Conservation (phyloP, 108 stramenopile genomes). For the Nitzschia inconspicua region DNA sequence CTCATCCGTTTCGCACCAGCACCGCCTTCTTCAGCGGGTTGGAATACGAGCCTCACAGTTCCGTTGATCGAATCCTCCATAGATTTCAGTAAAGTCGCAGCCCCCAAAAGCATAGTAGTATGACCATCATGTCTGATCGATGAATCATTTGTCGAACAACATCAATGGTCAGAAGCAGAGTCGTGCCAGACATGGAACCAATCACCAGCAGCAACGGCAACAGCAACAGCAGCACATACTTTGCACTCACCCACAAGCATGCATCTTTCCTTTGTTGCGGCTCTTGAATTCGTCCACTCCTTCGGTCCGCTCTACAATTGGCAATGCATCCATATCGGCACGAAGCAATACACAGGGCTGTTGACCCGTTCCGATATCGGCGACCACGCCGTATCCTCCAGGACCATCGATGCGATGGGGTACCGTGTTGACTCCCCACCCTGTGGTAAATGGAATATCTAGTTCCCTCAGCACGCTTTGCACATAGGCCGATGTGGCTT, state of each 20-base stretch:
- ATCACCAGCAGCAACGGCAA: too few relatives aligned
- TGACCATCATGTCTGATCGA: slow-evolving; percentile 95
- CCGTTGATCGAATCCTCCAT: slow-evolving; percentile 56
- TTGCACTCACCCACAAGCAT: slow-evolving; percentile 97
- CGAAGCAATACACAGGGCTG: slow-evolving; percentile 75
- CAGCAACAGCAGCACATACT: too few relatives aligned
- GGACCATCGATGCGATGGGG: slow-evolving; percentile 37
- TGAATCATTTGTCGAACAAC: too few relatives aligned
- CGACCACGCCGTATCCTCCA: slow-evolving; percentile 80
- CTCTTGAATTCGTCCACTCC: slow-evolving; percentile 51
- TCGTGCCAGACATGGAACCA: too few relatives aligned
- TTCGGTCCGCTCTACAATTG: slow-evolving; percentile 71
- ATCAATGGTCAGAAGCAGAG: too few relatives aligned
- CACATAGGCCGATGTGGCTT: slow-evolving; percentile 54
- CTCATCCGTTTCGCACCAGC: slow-evolving; percentile 87
- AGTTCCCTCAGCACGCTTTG: slow-evolving; percentile 50
- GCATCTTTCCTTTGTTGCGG: slow-evolving; percentile 68
- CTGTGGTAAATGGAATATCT: slow-evolving; percentile 52
- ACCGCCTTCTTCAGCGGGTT: slow-evolving; percentile 91
- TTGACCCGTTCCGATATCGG: slow-evolving; percentile 68
- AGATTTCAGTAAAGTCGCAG: slow-evolving; percentile 61
- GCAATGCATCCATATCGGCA: slow-evolving; percentile 95
- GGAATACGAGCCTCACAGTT: slow-evolving; percentile 61
- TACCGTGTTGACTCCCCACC: slow-evolving; percentile 73
- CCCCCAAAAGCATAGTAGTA: slow-evolving; percentile 85